Base-by-base conservation (phyloP, 805 yeast genomes). In the Zygotorulaspora sp. region DNA sequence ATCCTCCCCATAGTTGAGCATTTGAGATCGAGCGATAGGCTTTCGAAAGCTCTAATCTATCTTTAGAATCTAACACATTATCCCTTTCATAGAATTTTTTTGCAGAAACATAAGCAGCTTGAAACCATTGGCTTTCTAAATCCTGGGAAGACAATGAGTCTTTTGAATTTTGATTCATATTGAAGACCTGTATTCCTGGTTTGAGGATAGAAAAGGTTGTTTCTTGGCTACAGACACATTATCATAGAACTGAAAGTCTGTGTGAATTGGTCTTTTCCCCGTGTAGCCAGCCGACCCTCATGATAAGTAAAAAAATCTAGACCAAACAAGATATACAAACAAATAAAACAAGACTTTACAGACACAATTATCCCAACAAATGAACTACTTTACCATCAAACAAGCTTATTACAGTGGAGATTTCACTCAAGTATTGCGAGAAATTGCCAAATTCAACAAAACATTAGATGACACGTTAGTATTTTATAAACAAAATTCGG, bases 321-420 rank as follows among this genome's bases (percentile, higher is more conserved):
- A n/a, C n/a, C n/a, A n/a, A n/a, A n/a, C n/a, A n/a, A n/a, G n/a
- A n/a, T n/a, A n/a, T n/a, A n/a, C n/a, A n/a, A n/a, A n/a, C n/a
- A n/a, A n/a, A n/a, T n/a, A n/a, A n/a, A n/a, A n/a, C n/a, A n/a
- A n/a, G n/a, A n/a, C n/a, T n/a, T n/a, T 11, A 26, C 30, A 26
- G 11, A 14, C 5, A 26, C 30, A 5, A 4, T 12, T 12, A 17
- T 5, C 6, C 17, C 8, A n/a, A 5, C 17, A n/a, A 27, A 48
- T 55, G 57, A 82, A 77, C 50, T 66, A 75, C 24, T 79, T 70
- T 58, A 69, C 68, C 12, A 58, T 79, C 17, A 71, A 76, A 47
- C 80, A 76, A 51, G 75, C 74, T 41, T 80, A 77, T 62, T 79
- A 72, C 58, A 74, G 82, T 9, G 77, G 79, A 34, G 78, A 77